A percentile compares a stretch with the other conserved stretches of the same genome.
Conservation (phyloP, 139 green algal genomes). For the Chlorella sp. region DNA sequence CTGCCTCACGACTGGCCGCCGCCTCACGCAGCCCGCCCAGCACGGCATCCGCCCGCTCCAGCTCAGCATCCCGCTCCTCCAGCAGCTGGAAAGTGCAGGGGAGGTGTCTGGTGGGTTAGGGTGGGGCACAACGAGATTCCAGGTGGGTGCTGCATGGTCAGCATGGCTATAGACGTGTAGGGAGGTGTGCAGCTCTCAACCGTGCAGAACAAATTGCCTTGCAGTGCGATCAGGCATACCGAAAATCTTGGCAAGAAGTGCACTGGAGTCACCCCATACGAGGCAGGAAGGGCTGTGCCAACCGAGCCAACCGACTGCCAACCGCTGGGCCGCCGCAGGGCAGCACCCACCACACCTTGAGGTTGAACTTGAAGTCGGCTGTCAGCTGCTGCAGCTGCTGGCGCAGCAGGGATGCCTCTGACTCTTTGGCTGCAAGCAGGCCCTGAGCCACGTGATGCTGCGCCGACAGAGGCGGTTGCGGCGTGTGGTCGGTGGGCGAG, state of each 20-base stretch:
- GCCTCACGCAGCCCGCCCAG: constrained; percentile 26
- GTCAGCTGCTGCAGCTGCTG: constrained; percentile 62
- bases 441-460: constrained; percentile 10
- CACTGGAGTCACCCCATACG: no score
- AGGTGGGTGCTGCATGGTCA: neutral
- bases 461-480: neutral
- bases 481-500: no score
- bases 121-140: neutral
- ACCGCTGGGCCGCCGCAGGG: neutral
- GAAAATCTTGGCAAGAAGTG: no score
- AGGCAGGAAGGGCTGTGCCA: no score
- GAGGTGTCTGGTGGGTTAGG: neutral
- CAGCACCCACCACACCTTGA: constrained; percentile 37
- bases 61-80: constrained; percentile 51
- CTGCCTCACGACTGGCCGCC: constrained; percentile 1
- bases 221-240: no score
- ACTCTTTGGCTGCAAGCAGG: constrained; percentile 44
- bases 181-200: no score
- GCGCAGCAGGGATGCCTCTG: constrained; percentile 43
- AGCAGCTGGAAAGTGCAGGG: constrained; percentile 32
- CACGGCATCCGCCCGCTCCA: constrained; percentile 42
- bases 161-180: no score
- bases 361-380: constrained; percentile 55
- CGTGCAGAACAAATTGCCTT: no score
- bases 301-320: neutral